Conservation (phyloP, 2,329 filamentous ascomycete species). For the Alternaria novae-zelandiae region DNA sequence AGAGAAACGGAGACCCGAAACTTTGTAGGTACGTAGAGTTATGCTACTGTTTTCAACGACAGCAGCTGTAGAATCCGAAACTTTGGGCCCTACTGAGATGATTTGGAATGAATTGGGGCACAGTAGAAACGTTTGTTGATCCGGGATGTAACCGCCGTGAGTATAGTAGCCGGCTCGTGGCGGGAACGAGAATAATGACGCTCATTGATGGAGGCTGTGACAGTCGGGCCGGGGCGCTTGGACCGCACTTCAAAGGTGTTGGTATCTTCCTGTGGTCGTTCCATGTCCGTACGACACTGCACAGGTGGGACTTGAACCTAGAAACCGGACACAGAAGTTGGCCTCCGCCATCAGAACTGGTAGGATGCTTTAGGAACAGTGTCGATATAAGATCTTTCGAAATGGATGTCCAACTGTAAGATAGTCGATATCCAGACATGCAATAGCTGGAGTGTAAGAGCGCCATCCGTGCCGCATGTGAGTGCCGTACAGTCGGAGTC, state of each 20-base stretch:
- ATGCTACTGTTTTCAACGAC: slow-evolving; percentile 6
- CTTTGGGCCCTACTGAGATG: slow-evolving; percentile 19
- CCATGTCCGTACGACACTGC: slow-evolving; percentile 36
- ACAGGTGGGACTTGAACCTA: slow-evolving; percentile 32
- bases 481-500: slow-evolving; percentile 19
- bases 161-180: slow-evolving; percentile 32
- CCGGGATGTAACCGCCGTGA: slow-evolving; percentile 25
- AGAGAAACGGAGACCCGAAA: slow-evolving; percentile 31
- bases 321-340: slow-evolving; percentile 21
- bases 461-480: slow-evolving; percentile 7
- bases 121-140: slow-evolving; percentile 32
- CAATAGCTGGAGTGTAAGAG: slow-evolving; percentile 14
- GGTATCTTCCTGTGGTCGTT: slow-evolving; percentile 43
- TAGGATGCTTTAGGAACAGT: slow-evolving; percentile 17
- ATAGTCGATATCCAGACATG: slow-evolving; percentile 34
- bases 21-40: slow-evolving; percentile 11
- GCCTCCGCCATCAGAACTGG: slow-evolving; percentile 34
- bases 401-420: slow-evolving; percentile 9
- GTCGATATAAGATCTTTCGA: slow-evolving; percentile 12
- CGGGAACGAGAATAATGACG: slow-evolving; percentile 31
- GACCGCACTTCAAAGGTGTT: slow-evolving; percentile 17
- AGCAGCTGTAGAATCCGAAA: slow-evolving; percentile 12
- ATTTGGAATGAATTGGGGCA: slow-evolving; percentile 25
- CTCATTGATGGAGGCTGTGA: slow-evolving; percentile 14
- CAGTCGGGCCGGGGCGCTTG: slow-evolving; percentile 26